phyloP scores from a whole-genome alignment of 805 yeast genomes.

The Torulaspora franciscae region DNA sequence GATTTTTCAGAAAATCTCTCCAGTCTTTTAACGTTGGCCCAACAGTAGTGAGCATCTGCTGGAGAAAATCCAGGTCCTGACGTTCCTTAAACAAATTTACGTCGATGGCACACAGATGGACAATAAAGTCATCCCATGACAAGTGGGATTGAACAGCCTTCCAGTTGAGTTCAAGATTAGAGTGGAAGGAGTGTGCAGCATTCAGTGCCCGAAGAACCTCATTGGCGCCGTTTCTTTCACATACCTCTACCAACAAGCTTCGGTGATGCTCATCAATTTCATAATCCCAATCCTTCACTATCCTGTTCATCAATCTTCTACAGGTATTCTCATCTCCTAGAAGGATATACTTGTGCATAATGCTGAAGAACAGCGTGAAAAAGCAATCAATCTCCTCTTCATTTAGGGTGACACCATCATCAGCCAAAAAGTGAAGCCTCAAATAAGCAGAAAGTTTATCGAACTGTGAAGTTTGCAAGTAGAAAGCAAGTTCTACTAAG shows the following conservation, averaged over 20 bases:
- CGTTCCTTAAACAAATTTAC: conserved; percentile 13
- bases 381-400: conserved; percentile 7
- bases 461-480: conserved; percentile 22
- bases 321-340: conserved; percentile 8
- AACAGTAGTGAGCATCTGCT: conserved; percentile 14
- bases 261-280: conserved; percentile 16
- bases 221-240: conserved; percentile 17
- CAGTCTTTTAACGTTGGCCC: conserved; percentile 10
- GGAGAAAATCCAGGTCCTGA: conserved; percentile 15
- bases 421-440: background rate
- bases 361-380: conserved; percentile 8
- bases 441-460: conserved; percentile 15
- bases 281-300: conserved; percentile 9
- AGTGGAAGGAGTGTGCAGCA: background rate
- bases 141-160: conserved; percentile 12
- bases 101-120: conserved; percentile 5
- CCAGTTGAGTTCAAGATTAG: conserved; percentile 7
- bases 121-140: conserved; percentile 12
- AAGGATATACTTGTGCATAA: conserved; percentile 8
- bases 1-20: conserved; percentile 10
- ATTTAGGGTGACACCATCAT: background rate
- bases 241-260: conserved; percentile 9
- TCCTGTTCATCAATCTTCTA: conserved; percentile 3
- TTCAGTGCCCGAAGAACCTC: conserved; percentile 8
- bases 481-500: conserved; percentile 20